Evolutionary conservation across 768 basidiomycete species (phyloP).

Genomic region (Boletus pseudo-olivaceus): DNA sequence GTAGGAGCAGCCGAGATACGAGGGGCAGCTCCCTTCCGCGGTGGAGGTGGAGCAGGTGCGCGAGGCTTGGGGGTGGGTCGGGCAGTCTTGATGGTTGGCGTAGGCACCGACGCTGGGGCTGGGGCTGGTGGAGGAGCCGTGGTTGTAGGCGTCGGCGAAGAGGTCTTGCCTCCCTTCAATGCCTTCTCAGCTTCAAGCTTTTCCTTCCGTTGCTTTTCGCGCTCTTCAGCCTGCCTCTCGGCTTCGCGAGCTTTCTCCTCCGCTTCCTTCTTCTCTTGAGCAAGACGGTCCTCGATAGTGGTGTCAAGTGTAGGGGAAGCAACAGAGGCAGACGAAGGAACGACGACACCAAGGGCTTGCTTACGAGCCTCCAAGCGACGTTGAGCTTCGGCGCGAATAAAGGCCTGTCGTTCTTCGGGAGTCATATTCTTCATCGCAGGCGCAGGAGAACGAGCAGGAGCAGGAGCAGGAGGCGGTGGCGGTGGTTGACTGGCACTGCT

Average conservation of each 20-base stretch:
- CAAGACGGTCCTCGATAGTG: constrained; percentile 79
- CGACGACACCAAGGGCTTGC: constrained; percentile 73
- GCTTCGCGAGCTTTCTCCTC: constrained; percentile 79
- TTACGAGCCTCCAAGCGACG: constrained; percentile 81
- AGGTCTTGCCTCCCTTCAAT: constrained; percentile 44
- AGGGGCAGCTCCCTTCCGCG: constrained; percentile 10
- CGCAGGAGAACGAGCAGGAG: constrained; percentile 55
- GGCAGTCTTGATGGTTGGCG: constrained; percentile 34
- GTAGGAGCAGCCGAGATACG: constrained; percentile 22
- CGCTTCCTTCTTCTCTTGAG: constrained; percentile 84
- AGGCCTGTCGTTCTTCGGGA: constrained; percentile 76
- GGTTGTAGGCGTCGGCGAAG: constrained; percentile 42
- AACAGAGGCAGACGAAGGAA: constrained; percentile 33
- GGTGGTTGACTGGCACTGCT: constrained; percentile 31
- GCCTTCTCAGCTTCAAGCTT: constrained; percentile 75
- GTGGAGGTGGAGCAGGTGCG: constrained; percentile 37
- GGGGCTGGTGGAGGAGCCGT: constrained; percentile 43
- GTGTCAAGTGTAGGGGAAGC: constrained; percentile 62
- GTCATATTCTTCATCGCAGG: constrained; percentile 75
- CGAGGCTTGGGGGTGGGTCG: constrained; percentile 33
- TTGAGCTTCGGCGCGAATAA: constrained; percentile 74
- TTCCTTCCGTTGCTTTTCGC: constrained; percentile 69
- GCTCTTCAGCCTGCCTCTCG: constrained; percentile 76
- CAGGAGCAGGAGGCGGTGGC: constrained; percentile 48
- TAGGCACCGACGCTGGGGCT: constrained; percentile 34